Conservation (phyloP, 164 flowering plant genomes). For the Annona squamosa region DNA sequence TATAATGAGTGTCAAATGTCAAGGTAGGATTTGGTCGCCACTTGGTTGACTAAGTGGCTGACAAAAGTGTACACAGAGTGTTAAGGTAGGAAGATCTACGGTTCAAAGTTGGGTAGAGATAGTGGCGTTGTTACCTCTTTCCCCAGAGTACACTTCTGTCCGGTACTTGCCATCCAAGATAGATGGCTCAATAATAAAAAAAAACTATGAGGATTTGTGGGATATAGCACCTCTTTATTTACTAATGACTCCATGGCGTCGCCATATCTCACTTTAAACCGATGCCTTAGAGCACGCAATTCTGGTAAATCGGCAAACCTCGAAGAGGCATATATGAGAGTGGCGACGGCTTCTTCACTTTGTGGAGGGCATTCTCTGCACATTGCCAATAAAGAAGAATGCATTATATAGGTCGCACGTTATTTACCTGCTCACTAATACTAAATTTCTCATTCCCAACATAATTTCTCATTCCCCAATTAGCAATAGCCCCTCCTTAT, state of each 20-base stretch:
- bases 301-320: constrained; percentile 91
- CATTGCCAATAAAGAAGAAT: not conserved
- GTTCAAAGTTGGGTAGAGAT: not conserved
- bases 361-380: constrained; percentile 82
- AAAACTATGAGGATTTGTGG: not conserved
- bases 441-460: too few species aligned
- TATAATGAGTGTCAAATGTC: too few species aligned
- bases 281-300: constrained; percentile 66
- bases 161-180: too few species aligned
- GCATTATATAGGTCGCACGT: not conserved
- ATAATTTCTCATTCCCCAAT: too few species aligned
- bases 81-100: not conserved
- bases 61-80: not conserved
- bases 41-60: too few species aligned
- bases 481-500: too few species aligned
- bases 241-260: constrained; percentile 42
- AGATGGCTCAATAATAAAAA: too few species aligned
- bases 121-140: too few species aligned
- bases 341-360: constrained; percentile 67
- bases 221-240: constrained; percentile 48
- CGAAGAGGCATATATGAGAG: constrained; percentile 87
- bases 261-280: constrained; percentile 72
- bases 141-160: too few species aligned
- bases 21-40: too few species aligned
- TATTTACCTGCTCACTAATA: too few species aligned